phyloP scores from a whole-genome alignment of 1,284 basidiomycete genomes.

The Leccinum angustisporum region DNA sequence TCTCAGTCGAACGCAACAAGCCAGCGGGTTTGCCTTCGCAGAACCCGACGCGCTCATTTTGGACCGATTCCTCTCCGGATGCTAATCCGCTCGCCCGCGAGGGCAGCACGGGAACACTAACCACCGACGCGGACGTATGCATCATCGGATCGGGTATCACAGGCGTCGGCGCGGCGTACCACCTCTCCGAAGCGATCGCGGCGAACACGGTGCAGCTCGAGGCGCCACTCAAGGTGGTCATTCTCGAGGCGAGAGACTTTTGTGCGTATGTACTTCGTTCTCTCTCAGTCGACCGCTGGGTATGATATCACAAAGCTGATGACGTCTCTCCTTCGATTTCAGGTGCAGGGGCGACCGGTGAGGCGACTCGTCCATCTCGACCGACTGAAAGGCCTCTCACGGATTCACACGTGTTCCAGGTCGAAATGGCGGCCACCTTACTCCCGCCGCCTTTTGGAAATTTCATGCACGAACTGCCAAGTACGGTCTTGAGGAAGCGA shows the following conservation, averaged over 20 bases:
- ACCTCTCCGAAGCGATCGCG: slow-evolving; percentile 49
- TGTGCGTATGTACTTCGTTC: slow-evolving; percentile 48
- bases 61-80: slow-evolving; percentile 54
- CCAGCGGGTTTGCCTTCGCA: slow-evolving; percentile 46
- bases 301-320: background rate
- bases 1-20: slow-evolving; percentile 4
- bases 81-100: slow-evolving; percentile 63
- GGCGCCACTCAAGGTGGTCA: slow-evolving; percentile 45
- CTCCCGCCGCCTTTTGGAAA: slow-evolving; percentile 47
- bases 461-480: slow-evolving; percentile 41
- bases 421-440: slow-evolving; percentile 78
- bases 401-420: slow-evolving; percentile 40
- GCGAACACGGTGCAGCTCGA: slow-evolving; percentile 10
- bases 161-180: slow-evolving; percentile 70
- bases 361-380: slow-evolving; percentile 7
- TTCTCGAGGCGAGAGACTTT: slow-evolving; percentile 77
- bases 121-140: slow-evolving; percentile 63
- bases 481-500: slow-evolving; percentile 56
- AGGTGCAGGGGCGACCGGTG: slow-evolving; percentile 84
- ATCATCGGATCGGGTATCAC: slow-evolving; percentile 80
- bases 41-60: slow-evolving; percentile 69
- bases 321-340: background rate
- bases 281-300: background rate
- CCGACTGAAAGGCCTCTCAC: background rate
- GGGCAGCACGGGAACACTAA: slow-evolving; percentile 61